Evolutionary conservation across 2,329 filamentous ascomycete genomes (phyloP).

Genomic region (Periconia sp.): DNA sequence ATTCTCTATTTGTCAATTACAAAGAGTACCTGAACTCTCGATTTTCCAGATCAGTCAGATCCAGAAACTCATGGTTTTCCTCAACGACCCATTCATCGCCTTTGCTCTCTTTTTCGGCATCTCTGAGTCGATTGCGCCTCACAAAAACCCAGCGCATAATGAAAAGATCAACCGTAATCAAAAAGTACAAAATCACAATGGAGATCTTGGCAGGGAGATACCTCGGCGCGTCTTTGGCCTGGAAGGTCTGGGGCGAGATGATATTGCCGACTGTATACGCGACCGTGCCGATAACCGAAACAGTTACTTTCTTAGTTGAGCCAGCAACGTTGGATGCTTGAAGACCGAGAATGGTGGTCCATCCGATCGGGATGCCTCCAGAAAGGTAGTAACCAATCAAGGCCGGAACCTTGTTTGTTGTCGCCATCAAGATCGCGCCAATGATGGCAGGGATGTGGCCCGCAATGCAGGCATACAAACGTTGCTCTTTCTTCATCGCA

Average conservation of each 20-base stretch:
- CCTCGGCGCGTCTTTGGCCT: slow-evolving; percentile 26
- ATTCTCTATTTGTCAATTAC: not conserved
- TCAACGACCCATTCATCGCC: slow-evolving; percentile 13
- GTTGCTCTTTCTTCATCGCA: slow-evolving; percentile 39
- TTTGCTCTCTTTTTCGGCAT: slow-evolving; percentile 9
- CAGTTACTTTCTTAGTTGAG: slow-evolving; percentile 42
- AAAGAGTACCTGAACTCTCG: slow-evolving; percentile 21
- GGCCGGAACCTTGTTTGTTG: slow-evolving; percentile 39
- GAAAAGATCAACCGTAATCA: slow-evolving; percentile 33
- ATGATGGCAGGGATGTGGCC: slow-evolving; percentile 42
- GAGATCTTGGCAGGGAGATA: slow-evolving; percentile 48
- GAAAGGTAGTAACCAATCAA: slow-evolving; percentile 43
- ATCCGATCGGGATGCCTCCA: slow-evolving; percentile 43
- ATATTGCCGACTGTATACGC: slow-evolving; percentile 47
- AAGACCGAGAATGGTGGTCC: slow-evolving; percentile 43
- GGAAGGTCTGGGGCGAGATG: slow-evolving; percentile 48
- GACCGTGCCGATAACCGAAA: slow-evolving; percentile 36
- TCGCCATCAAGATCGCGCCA: slow-evolving; percentile 44
- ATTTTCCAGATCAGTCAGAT: slow-evolving; percentile 20
- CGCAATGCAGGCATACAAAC: slow-evolving; percentile 40
- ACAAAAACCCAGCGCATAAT: slow-evolving; percentile 20
- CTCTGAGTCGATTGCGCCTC: slow-evolving; percentile 15
- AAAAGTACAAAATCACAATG: slow-evolving; percentile 41
- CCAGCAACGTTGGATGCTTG: slow-evolving; percentile 36
- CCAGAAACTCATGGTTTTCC: slow-evolving; percentile 22